Base-by-base conservation (phyloP, 495 filamentous ascomycete genomes). In the Podospora appendiculata region DNA sequence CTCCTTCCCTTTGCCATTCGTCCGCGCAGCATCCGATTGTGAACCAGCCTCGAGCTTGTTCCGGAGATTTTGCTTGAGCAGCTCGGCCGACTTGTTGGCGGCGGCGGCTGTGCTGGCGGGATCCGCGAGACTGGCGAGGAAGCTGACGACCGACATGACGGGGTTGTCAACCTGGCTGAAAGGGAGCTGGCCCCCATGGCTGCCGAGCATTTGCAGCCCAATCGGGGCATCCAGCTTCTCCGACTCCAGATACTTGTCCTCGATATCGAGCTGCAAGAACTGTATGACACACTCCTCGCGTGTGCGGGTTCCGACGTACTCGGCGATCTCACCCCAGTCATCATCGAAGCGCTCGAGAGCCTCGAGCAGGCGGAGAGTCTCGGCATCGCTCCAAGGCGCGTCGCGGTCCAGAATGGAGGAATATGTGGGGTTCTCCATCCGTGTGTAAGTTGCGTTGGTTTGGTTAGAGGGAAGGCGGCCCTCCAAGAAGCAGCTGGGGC, bases 261-360 rank as follows among this genome's bases (percentile, higher is more conserved):
- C 89, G 52, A 95, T 93, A 48, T 91, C 89, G 25, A 92, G 71
- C 61, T 94, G 88, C 55, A 98, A 71, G 75, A 98, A 98, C 64
- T 95, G 91, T 60, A 96, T 74, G 25, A 96, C 90, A 68, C 93
- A 98, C 71, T 98, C 89, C 70, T 98, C 93, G 38, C 88, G 79
- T n/a, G 89, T 95, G 42, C 90, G 81, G 3, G 88, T 90, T 34
- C 87, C 87, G 32, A 98, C 93, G 59, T 95, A 86, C 53, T 89
- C 89, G 1, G 93, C 81, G 52, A 98, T 90, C 57, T 86, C 80
- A 48, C 88, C 86, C 93, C 93, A 98, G 69, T 96, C 86, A 33
- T 98, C 94, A 56, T 96, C 90, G 58, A 86, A 91, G 57, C 84
- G 77, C 74, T 98, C 93, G 49, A 98, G 67, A 10, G 81, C 93